These are phyloP conservation scores for Aspergillus fructus DNA, from an alignment of 2,329 filamentous ascomycete genomes.

Conservation along the genomic window DNA sequence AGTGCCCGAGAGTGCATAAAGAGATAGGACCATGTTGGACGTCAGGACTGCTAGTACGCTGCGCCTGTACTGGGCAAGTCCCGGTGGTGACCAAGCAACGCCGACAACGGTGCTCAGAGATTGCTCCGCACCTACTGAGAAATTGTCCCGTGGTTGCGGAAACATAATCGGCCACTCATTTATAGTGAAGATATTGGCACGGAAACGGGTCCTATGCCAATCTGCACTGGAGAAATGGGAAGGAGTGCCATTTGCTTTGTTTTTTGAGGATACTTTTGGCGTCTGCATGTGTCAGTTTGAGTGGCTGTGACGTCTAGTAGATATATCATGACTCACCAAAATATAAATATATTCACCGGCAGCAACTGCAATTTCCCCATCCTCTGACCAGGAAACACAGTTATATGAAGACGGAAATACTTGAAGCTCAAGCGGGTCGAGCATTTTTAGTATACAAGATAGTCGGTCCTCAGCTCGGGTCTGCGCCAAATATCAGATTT, in stretches of 20 bases:
- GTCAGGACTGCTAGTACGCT: slow-evolving; percentile 57
- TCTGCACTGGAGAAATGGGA: slow-evolving; percentile 22
- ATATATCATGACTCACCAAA: slow-evolving; percentile 36
- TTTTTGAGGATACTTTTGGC: slow-evolving; percentile 20
- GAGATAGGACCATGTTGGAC: slow-evolving; percentile 55
- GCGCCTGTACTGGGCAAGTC: slow-evolving; percentile 54
- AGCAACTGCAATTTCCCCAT: slow-evolving; percentile 58
- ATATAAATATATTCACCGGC: slow-evolving; percentile 57
- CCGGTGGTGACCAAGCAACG: slow-evolving; percentile 58
- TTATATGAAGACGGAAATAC: slow-evolving; percentile 53
- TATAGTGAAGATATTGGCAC: slow-evolving; percentile 52
- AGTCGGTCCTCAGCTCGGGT: background rate
- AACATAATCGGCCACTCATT: slow-evolving; percentile 50
- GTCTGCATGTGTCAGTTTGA: slow-evolving; percentile 24
- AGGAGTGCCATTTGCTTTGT: slow-evolving; percentile 23
- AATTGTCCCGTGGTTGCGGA: slow-evolving; percentile 47
- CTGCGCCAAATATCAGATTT: background rate
- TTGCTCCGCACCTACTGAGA: slow-evolving; percentile 60
- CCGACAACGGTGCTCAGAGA: slow-evolving; percentile 51
- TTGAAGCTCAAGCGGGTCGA: slow-evolving; percentile 36
- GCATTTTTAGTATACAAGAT: slow-evolving; percentile 8
- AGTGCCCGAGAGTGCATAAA: slow-evolving; percentile 54
- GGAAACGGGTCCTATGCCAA: slow-evolving; percentile 45
- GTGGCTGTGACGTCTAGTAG: background rate
- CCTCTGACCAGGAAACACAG: slow-evolving; percentile 59